phyloP scores from a whole-genome alignment of 371 early-diverging fungal species.

The Lichtheimia corymbifera region DNA sequence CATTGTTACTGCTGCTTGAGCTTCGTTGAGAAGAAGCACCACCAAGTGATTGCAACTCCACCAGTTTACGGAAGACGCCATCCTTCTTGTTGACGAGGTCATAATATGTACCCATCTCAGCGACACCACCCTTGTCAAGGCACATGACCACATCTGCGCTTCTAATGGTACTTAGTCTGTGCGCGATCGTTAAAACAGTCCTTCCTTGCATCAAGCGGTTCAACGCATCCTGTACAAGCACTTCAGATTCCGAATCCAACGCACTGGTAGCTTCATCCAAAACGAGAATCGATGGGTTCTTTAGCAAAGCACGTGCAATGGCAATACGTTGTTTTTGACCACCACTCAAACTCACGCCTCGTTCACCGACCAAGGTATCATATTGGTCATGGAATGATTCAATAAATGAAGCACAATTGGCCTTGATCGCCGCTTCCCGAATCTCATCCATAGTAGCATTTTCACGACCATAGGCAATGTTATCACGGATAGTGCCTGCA shows the following conservation, averaged over 20 bases:
- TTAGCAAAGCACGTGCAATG: constrained; percentile 76
- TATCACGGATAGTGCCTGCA: constrained; percentile 78
- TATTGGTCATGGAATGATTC: constrained; percentile 61
- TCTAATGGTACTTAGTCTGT: constrained; percentile 70
- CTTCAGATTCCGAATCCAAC: constrained; percentile 73
- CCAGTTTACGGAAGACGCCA: constrained; percentile 54
- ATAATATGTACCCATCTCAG: constrained; percentile 61
- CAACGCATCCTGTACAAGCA: constrained; percentile 64
- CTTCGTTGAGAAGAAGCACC: constrained; percentile 9
- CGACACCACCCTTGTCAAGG: constrained; percentile 59
- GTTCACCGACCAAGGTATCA: constrained; percentile 71
- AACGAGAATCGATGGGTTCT: constrained; percentile 72
- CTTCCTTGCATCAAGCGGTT: constrained; percentile 59
- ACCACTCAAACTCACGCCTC: constrained; percentile 74
- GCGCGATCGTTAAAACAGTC: constrained; percentile 71
- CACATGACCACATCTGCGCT: constrained; percentile 67
- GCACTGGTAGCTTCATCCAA: constrained; percentile 92
- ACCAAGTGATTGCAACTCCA: constrained; percentile 45
- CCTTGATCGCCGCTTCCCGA: constrained; percentile 58
- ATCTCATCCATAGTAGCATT: constrained; percentile 61
- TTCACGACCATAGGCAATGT: constrained; percentile 70
- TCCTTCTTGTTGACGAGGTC: constrained; percentile 53
- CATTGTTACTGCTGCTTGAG: not conserved
- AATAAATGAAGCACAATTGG: constrained; percentile 71
- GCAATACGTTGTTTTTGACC: constrained; percentile 85